Evolutionary conservation across 2,329 filamentous ascomycete genomes (phyloP).

Genomic region (Raffaelea albimanens): DNA sequence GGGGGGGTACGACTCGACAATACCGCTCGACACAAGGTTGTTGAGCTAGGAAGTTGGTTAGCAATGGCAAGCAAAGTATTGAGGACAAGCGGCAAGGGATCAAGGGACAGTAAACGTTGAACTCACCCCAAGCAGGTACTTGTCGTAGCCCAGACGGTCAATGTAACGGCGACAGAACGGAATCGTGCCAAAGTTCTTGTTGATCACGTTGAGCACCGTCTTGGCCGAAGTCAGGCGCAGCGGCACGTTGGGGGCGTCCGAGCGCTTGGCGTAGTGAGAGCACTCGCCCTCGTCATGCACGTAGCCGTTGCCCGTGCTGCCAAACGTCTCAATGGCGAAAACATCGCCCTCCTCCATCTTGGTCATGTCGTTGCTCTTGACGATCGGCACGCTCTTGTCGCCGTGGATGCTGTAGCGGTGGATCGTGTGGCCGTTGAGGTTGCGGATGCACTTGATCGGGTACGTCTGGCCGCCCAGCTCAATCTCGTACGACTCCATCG

Average conservation of each 20-base stretch:
- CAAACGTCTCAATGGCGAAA: conserved; percentile 94
- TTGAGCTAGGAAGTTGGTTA: conserved; percentile 53
- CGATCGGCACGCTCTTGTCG: conserved; percentile 86
- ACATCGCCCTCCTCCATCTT: conserved; percentile 98
- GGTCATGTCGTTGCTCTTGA: conserved; percentile 76
- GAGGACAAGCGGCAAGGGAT: background rate
- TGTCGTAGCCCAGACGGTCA: conserved; percentile 87
- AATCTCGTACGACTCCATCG: conserved; percentile 88
- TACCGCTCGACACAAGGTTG: conserved; percentile 69
- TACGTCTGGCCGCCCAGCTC: conserved; percentile 71
- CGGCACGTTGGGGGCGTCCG: conserved; percentile 65
- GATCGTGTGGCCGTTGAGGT: conserved; percentile 85
- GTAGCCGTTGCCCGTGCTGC: conserved; percentile 82
- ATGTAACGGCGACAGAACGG: conserved; percentile 87
- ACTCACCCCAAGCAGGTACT: conserved; percentile 79
- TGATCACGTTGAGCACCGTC: conserved; percentile 77
- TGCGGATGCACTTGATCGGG: conserved; percentile 76
- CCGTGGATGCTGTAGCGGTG: conserved; percentile 85
- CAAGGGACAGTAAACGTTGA: background rate
- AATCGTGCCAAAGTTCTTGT: conserved; percentile 91
- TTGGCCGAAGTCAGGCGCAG: conserved; percentile 75
- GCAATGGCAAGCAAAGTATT: conserved; percentile 14
- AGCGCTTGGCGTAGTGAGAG: conserved; percentile 75
- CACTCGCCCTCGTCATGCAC: conserved; percentile 82
- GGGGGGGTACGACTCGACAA: conserved; percentile 86